Evolutionary conservation across 441 rosid species (phyloP).

Genomic region (Pelargonium fulgidum): DNA sequence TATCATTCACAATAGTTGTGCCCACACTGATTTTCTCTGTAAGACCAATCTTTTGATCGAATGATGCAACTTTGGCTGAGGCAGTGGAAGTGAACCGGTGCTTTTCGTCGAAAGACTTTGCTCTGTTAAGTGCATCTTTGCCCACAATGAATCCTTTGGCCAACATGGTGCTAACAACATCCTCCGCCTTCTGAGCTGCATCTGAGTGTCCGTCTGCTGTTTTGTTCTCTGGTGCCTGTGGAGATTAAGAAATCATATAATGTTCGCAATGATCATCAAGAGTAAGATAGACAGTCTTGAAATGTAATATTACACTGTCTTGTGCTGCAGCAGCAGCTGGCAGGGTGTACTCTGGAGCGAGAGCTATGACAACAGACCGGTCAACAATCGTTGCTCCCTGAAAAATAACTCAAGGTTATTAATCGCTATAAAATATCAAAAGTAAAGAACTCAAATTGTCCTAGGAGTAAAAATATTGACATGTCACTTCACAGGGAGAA

Average conservation of each 20-base stretch:
- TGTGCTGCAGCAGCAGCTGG: slow-evolving; percentile 27
- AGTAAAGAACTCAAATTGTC: not conserved
- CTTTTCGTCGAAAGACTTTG: slow-evolving; percentile 35
- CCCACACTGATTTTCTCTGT: slow-evolving; percentile 51
- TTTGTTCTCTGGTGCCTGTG: slow-evolving; percentile 18
- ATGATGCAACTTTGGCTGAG: slow-evolving; percentile 39
- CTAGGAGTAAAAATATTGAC: not conserved
- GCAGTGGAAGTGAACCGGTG: slow-evolving; percentile 45
- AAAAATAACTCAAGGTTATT: not conserved
- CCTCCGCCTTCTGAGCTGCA: slow-evolving; percentile 9
- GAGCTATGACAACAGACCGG: slow-evolving; percentile 39
- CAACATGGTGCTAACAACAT: slow-evolving; percentile 27
- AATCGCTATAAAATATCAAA: no score
- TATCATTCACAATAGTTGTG: slow-evolving; percentile 38
- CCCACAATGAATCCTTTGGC: slow-evolving; percentile 25
- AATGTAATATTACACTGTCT: slow-evolving; percentile 18
- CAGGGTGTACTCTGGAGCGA: slow-evolving; percentile 41
- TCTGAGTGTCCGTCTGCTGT: slow-evolving; percentile 11
- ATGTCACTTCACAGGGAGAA: not conserved
- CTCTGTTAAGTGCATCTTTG: slow-evolving; percentile 21
- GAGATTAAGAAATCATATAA: not conserved
- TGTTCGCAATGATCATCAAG: not conserved
- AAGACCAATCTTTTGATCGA: slow-evolving; percentile 57
- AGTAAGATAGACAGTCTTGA: not conserved
- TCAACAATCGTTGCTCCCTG: slow-evolving; percentile 61